Percentiles rank a stretch among this genome's conserved stretches.
Conservation (phyloP, 2,329 filamentous ascomycete species). For the Pseudogymnoascus sp. region DNA sequence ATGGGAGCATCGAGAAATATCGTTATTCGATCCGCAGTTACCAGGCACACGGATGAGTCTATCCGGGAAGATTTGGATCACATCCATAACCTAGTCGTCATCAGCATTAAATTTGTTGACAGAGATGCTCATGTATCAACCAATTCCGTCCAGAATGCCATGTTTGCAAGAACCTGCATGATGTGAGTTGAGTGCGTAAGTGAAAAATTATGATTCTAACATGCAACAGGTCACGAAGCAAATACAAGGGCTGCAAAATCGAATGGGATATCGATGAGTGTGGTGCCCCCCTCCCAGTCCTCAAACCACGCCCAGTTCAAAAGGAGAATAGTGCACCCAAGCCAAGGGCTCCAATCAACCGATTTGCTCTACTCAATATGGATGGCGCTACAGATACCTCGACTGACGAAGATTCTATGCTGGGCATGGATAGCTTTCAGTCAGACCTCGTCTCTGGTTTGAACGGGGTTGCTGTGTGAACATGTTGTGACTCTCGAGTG, state of each 20-base stretch:
- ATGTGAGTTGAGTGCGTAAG: constrained; percentile 37
- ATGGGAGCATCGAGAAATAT: constrained; percentile 66
- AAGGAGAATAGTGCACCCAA: constrained; percentile 27
- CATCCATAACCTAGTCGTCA: constrained; percentile 68
- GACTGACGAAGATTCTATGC: not conserved
- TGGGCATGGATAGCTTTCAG: not conserved
- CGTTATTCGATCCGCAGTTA: constrained; percentile 51
- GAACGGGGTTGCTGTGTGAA: not conserved
- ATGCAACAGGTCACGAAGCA: constrained; percentile 35
- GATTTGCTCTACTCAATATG: constrained; percentile 51
- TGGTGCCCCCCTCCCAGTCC: constrained; percentile 29
- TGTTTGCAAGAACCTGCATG: constrained; percentile 72
- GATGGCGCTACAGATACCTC: constrained; percentile 28
- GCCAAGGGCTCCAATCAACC: constrained; percentile 41
- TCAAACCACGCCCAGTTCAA: constrained; percentile 19
- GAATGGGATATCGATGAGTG: constrained; percentile 69
- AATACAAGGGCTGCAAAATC: constrained; percentile 63
- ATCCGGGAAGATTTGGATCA: constrained; percentile 71
- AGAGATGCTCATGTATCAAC: constrained; percentile 60
- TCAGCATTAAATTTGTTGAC: constrained; percentile 51
- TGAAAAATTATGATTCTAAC: not conserved
- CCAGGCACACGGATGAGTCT: constrained; percentile 49
- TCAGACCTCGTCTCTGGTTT: not conserved
- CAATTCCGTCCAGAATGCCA: constrained; percentile 67
- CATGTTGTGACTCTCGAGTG: no score